phyloP scores from a whole-genome alignment of 2,329 filamentous ascomycete genomes.

The Fusarium sp. region DNA sequence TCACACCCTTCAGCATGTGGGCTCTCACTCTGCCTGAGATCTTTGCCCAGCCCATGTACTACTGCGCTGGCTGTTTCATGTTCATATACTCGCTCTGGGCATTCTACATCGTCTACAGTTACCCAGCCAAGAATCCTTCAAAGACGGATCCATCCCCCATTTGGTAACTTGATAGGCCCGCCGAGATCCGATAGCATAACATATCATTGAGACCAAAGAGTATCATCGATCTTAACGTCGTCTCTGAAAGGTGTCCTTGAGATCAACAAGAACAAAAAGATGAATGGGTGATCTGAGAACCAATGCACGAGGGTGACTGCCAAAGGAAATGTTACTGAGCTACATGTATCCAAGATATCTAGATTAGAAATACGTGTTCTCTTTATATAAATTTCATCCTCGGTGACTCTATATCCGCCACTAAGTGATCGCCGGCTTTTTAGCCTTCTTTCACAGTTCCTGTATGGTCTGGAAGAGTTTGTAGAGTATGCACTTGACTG shows the following conservation, averaged over 20 bases:
- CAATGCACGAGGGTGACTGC: neutral
- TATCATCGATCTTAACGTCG: neutral
- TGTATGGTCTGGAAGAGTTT: neutral
- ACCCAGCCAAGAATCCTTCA: neutral
- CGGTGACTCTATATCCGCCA: neutral
- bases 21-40: conserved; percentile 3
- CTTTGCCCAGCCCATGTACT: neutral
- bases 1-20: conserved; percentile 16
- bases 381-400: neutral
- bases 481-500: neutral
- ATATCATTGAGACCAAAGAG: neutral
- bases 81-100: neutral
- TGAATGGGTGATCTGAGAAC: neutral
- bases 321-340: neutral
- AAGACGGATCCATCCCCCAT: neutral
- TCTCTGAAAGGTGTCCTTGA: neutral
- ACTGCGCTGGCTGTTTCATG: neutral
- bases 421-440: neutral
- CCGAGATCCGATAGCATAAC: neutral
- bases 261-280: neutral
- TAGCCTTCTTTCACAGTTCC: neutral
- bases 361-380: neutral
- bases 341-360: neutral
- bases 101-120: neutral
- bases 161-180: neutral